Percentiles rank a stretch among this genome's conserved stretches.
These are phyloP conservation scores for Royoungia palumana DNA, from an alignment of 768 basidiomycete species.

Conservation along the genomic window DNA sequence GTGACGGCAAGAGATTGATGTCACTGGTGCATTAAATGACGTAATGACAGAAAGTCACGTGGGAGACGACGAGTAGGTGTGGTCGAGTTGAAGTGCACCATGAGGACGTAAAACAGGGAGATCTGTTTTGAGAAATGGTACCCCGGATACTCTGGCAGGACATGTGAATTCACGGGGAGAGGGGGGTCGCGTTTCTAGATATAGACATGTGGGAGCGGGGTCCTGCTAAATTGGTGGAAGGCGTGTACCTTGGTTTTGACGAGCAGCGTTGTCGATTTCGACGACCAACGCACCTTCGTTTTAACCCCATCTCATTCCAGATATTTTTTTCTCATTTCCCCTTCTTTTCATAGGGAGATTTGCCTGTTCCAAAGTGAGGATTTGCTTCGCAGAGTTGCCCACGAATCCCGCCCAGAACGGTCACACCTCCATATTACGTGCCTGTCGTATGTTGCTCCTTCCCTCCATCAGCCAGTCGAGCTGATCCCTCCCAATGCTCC, in stretches of 20 bases:
- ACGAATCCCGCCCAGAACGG: slow-evolving; percentile 5
- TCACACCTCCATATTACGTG: too few relatives aligned
- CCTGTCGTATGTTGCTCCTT: slow-evolving; percentile 1
- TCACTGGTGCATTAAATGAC: slow-evolving; percentile 10
- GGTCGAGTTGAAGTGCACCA: slow-evolving; percentile 1
- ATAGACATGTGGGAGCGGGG: slow-evolving; percentile 4
- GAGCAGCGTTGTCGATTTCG: slow-evolving; percentile 14
- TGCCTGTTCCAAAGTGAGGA: slow-evolving; percentile 11
- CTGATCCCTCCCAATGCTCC: slow-evolving; percentile 34
- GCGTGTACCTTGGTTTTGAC: slow-evolving; percentile 12
- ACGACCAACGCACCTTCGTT: background rate
- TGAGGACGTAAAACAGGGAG: slow-evolving; percentile 17
- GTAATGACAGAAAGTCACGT: slow-evolving; percentile 9
- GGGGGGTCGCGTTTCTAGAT: slow-evolving; percentile 17
- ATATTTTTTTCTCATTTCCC: background rate
- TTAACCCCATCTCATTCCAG: background rate
- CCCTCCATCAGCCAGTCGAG: slow-evolving; percentile 21
- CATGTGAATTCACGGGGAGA: slow-evolving; percentile 25
- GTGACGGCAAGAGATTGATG: background rate
- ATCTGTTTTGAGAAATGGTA: background rate
- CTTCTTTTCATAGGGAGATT: slow-evolving; percentile 13
- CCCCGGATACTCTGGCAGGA: slow-evolving; percentile 12
- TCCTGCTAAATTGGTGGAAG: slow-evolving; percentile 8
- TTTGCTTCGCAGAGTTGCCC: background rate
- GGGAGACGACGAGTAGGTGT: background rate